Evolutionary conservation across 352 stramenopile genomes (phyloP).

Genomic region (Globisporangium iwayamae): DNA sequence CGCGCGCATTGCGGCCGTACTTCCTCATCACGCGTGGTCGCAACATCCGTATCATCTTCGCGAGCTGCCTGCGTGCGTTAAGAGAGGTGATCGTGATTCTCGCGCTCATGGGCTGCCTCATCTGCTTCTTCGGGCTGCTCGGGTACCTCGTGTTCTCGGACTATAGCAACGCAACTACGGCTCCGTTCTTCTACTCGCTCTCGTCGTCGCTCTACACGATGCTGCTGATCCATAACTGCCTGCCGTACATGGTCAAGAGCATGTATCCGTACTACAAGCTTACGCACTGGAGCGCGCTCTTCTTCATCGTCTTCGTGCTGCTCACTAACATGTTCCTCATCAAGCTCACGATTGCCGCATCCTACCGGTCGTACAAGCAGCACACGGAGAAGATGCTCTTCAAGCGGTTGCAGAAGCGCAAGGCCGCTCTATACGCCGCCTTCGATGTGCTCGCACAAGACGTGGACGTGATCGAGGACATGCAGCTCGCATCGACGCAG

Average conservation of each 20-base stretch:
- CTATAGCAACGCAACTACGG: constrained; percentile 38
- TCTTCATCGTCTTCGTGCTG: constrained; percentile 78
- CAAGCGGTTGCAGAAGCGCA: constrained; percentile 84
- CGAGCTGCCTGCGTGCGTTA: constrained; percentile 71
- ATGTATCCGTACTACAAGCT: constrained; percentile 82
- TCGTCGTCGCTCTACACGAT: constrained; percentile 79
- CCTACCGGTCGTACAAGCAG: constrained; percentile 83
- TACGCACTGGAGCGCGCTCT: constrained; percentile 75
- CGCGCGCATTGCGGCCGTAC: constrained; percentile 63
- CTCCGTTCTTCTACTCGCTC: constrained; percentile 68
- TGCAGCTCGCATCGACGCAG: constrained; percentile 15
- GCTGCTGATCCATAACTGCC: constrained; percentile 75
- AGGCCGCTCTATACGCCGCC: constrained; percentile 66
- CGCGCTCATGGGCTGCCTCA: constrained; percentile 65
- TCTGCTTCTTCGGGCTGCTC: constrained; percentile 74
- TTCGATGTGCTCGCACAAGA: constrained; percentile 74
- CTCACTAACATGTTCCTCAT: constrained; percentile 78
- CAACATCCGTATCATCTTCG: constrained; percentile 86
- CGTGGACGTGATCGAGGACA: constrained; percentile 41
- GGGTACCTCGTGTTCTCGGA: constrained; percentile 80
- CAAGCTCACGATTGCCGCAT: constrained; percentile 84
- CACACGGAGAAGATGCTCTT: constrained; percentile 84
- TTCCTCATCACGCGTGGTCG: constrained; percentile 75
- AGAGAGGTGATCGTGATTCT: constrained; percentile 72
- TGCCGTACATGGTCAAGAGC: constrained; percentile 77